Evolutionary conservation across 495 filamentous ascomycete genomes (phyloP), one percentile per base, ranked within the genome.

Genomic region (Trichoderma virens): DNA sequence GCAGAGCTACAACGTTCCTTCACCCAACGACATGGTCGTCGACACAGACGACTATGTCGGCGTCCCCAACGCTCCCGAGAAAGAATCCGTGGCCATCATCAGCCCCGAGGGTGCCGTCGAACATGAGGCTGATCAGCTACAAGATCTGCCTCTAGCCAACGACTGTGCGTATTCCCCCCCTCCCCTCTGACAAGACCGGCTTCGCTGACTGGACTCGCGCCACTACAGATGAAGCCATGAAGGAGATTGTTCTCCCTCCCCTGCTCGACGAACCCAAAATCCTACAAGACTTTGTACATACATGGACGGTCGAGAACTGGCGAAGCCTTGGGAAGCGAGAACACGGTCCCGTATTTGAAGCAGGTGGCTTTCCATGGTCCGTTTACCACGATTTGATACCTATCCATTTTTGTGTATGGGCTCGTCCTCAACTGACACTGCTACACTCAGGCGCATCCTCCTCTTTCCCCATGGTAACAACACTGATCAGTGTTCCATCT

Each of bases 381-480:
- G 86, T 78, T 35, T 16, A 14, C 20, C 13, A 5, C 18, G 59
- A 6, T 25, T 35, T 47, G 5, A 7, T 61, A 11, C 18, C 31
- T 60, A n/a, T 20, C 30, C 16, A n/a, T 8, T 23, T 35, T 41
- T 18, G 8, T 41, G 1, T 25, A 4, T 7, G 8, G 9, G 3
- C 9, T 43, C 20, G 18, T 3, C 39, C 2, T 11, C 23, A 56
- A 30, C 51, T 30, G 16, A 8, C 51, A 16, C 25, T 14, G 1
- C 16, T 30, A 18, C 51, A 23, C 38, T 47, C 69, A 93, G 90
- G 93, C 90, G 92, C 67, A 88, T 98, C 70, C 86, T 99, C 27
- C 91, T 98, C 68, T 99, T 97, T 72, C 94, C 94, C 0, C 90
- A 86, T 60, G 94, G 94, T 56, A 99, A 99, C 69, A 90, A 94